Evolutionary conservation across 805 yeast species (phyloP).

Genomic region (Hanseniaspora jakobsenii): DNA sequence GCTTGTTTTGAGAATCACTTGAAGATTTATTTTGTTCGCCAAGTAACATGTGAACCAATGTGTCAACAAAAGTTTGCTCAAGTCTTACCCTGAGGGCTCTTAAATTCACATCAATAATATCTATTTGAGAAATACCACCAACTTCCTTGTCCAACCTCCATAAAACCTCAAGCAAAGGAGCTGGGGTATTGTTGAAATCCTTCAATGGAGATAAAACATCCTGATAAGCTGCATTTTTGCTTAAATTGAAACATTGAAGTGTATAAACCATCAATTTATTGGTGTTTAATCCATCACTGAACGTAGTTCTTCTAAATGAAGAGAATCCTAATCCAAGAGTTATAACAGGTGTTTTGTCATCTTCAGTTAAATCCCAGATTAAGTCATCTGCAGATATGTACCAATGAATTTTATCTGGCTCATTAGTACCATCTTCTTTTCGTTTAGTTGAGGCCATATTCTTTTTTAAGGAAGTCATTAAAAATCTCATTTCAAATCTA

Average conservation of each 20-base stretch:
- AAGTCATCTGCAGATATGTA: conserved; percentile 41
- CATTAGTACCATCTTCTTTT: conserved; percentile 17
- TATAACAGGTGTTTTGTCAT: conserved; percentile 36
- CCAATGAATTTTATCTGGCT: conserved; percentile 34
- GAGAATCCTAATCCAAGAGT: conserved; percentile 43
- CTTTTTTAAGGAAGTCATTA: conserved; percentile 34
- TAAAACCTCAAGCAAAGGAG: conserved; percentile 31
- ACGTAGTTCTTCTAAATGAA: conserved; percentile 37
- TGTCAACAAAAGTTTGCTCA: conserved; percentile 43
- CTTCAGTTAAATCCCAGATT: conserved; percentile 46
- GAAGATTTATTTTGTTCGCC: conserved; percentile 12
- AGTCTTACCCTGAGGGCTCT: conserved; percentile 47
- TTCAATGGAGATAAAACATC: conserved; percentile 39
- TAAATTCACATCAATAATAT: conserved; percentile 36
- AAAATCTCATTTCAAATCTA: conserved; percentile 32
- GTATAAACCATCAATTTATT: conserved; percentile 36
- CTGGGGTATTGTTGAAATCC: background rate
- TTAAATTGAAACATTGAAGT: conserved; percentile 44
- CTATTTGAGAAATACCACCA: conserved; percentile 52
- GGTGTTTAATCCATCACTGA: conserved; percentile 41
- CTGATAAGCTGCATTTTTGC: conserved; percentile 36
- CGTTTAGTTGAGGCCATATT: conserved; percentile 23
- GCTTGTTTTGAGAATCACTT: too few relatives aligned
- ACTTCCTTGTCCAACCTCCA: conserved; percentile 51
- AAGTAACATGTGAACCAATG: conserved; percentile 38